Percentiles rank a stretch among this genome's conserved stretches.
phyloP scores from a whole-genome alignment of 495 filamentous ascomycete genomes.

The Aspergillus taichungensis region DNA sequence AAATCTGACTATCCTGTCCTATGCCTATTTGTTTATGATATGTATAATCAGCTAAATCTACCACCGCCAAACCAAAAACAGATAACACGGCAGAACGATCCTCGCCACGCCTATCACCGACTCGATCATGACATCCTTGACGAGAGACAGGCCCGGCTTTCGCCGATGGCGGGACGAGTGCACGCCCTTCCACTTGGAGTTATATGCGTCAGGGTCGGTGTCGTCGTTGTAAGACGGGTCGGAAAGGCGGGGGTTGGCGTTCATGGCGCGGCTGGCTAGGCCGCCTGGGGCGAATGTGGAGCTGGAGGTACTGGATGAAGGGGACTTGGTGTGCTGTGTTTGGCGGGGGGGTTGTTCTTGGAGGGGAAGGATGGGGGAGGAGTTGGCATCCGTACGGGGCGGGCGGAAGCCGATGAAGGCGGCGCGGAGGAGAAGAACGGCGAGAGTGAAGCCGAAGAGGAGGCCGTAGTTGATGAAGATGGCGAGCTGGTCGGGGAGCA shows the following conservation, averaged over 20 bases:
- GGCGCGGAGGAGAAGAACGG: slow-evolving; percentile 52
- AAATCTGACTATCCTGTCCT: too few species aligned
- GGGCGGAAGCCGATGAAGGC: slow-evolving; percentile 35
- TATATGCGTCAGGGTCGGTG: slow-evolving; percentile 16
- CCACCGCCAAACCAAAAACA: slow-evolving; percentile 45
- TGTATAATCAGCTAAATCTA: slow-evolving; percentile 10
- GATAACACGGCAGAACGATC: slow-evolving; percentile 41
- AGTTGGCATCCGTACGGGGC: slow-evolving; percentile 1
- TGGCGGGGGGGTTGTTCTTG: slow-evolving; percentile 14
- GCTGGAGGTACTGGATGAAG: slow-evolving; percentile 32
- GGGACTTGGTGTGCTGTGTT: slow-evolving; percentile 14
- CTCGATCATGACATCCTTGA: slow-evolving; percentile 8
- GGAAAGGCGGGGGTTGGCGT: slow-evolving; percentile 14
- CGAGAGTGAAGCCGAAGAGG: slow-evolving; percentile 51
- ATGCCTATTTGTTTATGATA: too few species aligned
- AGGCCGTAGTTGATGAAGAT: slow-evolving; percentile 72
- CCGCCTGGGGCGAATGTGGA: slow-evolving; percentile 23
- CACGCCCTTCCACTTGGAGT: slow-evolving; percentile 12
- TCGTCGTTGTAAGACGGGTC: slow-evolving; percentile 18
- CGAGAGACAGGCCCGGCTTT: slow-evolving; percentile 3
- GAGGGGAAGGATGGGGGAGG: slow-evolving; percentile 28
- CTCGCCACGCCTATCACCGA: slow-evolving; percentile 32
- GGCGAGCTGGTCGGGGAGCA: slow-evolving; percentile 77
- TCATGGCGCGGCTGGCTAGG: slow-evolving; percentile 25
- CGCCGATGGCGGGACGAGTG: slow-evolving; percentile 3